Base-by-base conservation (phyloP, 345 rosid species). In the Camelina sativa region DNA sequence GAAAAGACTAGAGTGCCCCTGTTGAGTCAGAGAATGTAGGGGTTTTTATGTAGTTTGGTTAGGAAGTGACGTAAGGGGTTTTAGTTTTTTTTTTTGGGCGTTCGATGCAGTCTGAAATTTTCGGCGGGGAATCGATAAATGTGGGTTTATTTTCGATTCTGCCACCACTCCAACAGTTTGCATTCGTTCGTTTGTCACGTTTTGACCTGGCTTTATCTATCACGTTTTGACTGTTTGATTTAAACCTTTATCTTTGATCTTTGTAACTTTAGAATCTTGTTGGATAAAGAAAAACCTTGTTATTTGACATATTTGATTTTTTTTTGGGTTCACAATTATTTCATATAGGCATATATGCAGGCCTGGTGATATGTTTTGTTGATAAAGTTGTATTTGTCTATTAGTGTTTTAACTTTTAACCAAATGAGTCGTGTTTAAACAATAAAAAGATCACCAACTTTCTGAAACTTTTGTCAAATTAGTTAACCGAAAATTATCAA, bases 161-260 rank as follows among this genome's bases (percentile, higher is more conserved):
- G 72, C 83, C 82, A 60, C 59, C 80, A 69, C 82, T 41, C 59
- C 79, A 69, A 76, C 81, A 81, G 85, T 86, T 86, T 75, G 68
- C 69, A 80, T 81, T 76, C 65, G 65, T 81, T 74, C 65, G 65
- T 76, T 80, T 83, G 80, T 79, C 77, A 22, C 3, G 22, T 15
- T 67, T 34, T 50, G 46, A 65, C 59, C 17, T 37, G 51, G 3
- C 37, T 40, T 0, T 6, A 38, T 67, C 62, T 53, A 8, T 53
- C 7, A 25, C 28, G 28, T 25, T 56, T 56, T 56, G 20, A 19
- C 10, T 57, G 12, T 57, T 57, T 15, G 34, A 8, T 30, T 32
- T 44, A 6, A 0, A 44, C 3, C 50, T 15, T 11, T 28, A 3
- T 28, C 30, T 41, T 41, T 12, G 15, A 41, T 35, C 40, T 8